Evolutionary conservation across 805 yeast genomes (phyloP).

Genomic region (Starmera amethionina): DNA sequence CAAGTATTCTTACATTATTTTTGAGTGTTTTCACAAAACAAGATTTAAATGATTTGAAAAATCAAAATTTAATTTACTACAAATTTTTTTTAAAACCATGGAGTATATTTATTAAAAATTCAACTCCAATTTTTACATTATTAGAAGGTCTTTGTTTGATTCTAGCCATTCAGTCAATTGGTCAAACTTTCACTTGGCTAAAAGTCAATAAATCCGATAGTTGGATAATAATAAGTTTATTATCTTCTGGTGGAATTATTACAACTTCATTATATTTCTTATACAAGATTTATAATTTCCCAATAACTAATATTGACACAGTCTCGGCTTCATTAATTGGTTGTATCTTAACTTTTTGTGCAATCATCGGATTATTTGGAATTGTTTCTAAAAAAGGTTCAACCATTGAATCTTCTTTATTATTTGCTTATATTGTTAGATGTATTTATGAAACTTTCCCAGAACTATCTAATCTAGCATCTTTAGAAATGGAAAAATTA

Average conservation of each 20-base stretch:
- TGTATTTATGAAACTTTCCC: constrained; percentile 92
- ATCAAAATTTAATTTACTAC: constrained; percentile 16
- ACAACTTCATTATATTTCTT: constrained; percentile 72
- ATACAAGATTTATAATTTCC: constrained; percentile 73
- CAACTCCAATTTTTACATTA: constrained; percentile 84
- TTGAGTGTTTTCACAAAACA: constrained; percentile 41
- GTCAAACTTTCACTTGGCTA: constrained; percentile 71
- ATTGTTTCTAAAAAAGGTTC: constrained; percentile 77
- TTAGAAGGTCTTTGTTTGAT: constrained; percentile 91
- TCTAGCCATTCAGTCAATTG: constrained; percentile 84
- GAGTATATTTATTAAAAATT: constrained; percentile 60
- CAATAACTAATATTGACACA: constrained; percentile 42
- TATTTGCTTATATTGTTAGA: constrained; percentile 86
- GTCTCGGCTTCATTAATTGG: constrained; percentile 82
- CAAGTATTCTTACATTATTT: constrained; percentile 67
- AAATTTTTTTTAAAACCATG: constrained; percentile 47
- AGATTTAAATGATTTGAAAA: constrained; percentile 13
- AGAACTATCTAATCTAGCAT: constrained; percentile 54
- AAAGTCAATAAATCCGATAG: constrained; percentile 50
- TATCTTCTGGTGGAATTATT: constrained; percentile 64
- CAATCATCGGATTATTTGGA: constrained; percentile 72
- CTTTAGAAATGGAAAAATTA: constrained; percentile 30
- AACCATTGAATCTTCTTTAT: constrained; percentile 79
- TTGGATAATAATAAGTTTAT: constrained; percentile 68
- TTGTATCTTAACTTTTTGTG: constrained; percentile 67